These are phyloP conservation scores for Botrytis porri DNA, from an alignment of 2,329 filamentous ascomycete genomes.

Conservation along the genomic window DNA sequence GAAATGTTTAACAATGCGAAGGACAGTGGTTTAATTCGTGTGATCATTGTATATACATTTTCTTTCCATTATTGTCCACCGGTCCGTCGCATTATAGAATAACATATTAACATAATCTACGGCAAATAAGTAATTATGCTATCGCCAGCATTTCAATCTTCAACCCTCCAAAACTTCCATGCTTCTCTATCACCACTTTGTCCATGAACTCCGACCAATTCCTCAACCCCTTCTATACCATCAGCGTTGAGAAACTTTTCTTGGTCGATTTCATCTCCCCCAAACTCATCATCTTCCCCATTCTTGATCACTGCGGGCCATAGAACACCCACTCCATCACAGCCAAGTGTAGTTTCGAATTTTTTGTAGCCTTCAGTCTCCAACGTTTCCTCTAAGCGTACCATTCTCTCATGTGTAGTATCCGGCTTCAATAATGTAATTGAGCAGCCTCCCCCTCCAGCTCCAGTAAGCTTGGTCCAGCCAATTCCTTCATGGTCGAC, in stretches of 20 bases:
- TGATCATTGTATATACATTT: not conserved
- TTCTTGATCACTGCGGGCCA: conserved; percentile 91
- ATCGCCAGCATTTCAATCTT: conserved; percentile 39
- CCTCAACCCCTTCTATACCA: conserved; percentile 81
- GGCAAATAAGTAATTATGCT: conserved; percentile 16
- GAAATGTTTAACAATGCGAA: conserved; percentile 13
- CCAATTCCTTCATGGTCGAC: conserved; percentile 86
- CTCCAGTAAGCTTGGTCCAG: conserved; percentile 96
- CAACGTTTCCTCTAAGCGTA: conserved; percentile 62
- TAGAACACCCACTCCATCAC: conserved; percentile 89
- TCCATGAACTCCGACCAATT: conserved; percentile 75
- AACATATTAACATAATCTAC: conserved; percentile 16
- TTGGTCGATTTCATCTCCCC: conserved; percentile 88
- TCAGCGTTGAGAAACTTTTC: conserved; percentile 83
- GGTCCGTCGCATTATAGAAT: not conserved
- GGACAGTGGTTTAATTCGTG: conserved; percentile 1
- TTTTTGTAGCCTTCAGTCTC: conserved; percentile 72
- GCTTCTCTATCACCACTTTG: conserved; percentile 67
- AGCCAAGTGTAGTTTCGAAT: conserved; percentile 86
- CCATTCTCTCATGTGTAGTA: conserved; percentile 53
- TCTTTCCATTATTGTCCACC: not conserved
- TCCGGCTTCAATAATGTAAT: conserved; percentile 82
- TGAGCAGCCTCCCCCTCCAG: conserved; percentile 91
- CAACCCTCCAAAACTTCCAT: conserved; percentile 83
- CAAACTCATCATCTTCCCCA: conserved; percentile 71